Percentiles rank a stretch among this genome's conserved stretches.
Evolutionary conservation across 306 rosid species (phyloP).

Genomic region (Ceratonia siliqua): DNA sequence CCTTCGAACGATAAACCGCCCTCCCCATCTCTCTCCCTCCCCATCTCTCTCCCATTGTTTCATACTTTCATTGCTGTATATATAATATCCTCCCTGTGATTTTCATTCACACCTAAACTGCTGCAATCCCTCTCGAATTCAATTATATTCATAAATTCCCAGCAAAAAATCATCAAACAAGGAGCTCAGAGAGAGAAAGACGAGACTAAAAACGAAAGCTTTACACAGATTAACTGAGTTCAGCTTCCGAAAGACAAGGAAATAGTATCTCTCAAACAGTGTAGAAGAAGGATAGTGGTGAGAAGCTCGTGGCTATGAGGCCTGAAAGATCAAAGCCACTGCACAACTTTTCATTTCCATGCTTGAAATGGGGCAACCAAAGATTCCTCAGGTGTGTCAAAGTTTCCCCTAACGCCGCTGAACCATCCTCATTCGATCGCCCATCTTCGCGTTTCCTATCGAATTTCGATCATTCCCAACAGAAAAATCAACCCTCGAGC

Average conservation of each 20-base stretch:
- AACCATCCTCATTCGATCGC: slow-evolving; percentile 10
- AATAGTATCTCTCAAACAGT: slow-evolving; percentile 1
- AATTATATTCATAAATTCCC: neutral
- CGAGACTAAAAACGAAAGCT: neutral
- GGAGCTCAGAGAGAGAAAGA: neutral
- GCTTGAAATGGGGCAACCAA: slow-evolving; percentile 52
- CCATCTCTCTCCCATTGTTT: neutral
- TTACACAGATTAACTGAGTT: neutral
- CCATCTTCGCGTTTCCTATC: neutral
- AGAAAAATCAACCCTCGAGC: neutral
- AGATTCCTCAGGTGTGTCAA: slow-evolving; percentile 49
- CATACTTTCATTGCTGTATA: neutral
- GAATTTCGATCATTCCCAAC: neutral
- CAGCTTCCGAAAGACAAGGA: slow-evolving; percentile 16
- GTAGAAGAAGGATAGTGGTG: neutral
- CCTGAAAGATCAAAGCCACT: slow-evolving; percentile 46
- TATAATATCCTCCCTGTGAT: neutral
- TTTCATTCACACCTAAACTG: neutral
- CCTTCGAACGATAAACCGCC: slow-evolving; percentile 34
- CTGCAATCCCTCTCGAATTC: neutral
- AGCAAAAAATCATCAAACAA: neutral
- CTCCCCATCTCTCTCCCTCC: neutral
- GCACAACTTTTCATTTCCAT: slow-evolving; percentile 52
- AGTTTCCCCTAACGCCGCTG: slow-evolving; percentile 9
- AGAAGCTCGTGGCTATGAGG: slow-evolving; percentile 36